A percentile compares a stretch with the other conserved stretches of the same genome.
These are phyloP conservation scores for Paspalum vaginatum DNA, from an alignment of 176 grass and related monocot species.

Conservation along the genomic window DNA sequence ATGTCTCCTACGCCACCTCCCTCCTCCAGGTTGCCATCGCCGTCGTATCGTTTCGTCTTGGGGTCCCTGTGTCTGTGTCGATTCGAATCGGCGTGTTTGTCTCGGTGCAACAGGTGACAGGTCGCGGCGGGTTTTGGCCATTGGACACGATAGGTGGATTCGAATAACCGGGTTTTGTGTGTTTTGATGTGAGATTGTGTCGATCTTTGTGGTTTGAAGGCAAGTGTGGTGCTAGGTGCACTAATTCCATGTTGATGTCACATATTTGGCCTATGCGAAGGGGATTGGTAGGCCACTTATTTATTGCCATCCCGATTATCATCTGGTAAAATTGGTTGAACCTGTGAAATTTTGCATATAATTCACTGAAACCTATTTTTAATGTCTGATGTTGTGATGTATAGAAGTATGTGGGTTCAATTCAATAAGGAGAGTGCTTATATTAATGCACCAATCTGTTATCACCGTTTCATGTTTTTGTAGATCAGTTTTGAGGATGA, in stretches of 20 bases:
- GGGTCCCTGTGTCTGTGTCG: not conserved
- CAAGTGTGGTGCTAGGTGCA: not conserved
- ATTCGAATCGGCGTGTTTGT: slow-evolving; percentile 24
- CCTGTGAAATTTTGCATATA: not conserved
- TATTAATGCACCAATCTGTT: not conserved
- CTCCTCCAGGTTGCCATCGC: slow-evolving; percentile 54
- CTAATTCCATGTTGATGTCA: not conserved
- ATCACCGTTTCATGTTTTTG: not conserved
- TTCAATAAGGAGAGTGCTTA: not conserved
- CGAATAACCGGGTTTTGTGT: not conserved
- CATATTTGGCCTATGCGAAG: not conserved
- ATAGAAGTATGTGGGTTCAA: not conserved
- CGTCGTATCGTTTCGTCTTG: not conserved
- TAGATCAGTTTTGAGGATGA: not conserved
- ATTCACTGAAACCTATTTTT: slow-evolving; percentile 12
- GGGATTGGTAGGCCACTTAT: not conserved
- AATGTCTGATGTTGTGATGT: not conserved
- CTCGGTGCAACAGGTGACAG: not conserved
- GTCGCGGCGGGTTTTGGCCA: not conserved
- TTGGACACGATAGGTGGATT: not conserved
- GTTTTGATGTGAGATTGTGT: not conserved
- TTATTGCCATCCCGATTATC: not conserved
- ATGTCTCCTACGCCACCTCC: slow-evolving; percentile 67
- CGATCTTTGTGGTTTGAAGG: not conserved
- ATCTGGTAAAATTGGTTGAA: not conserved